Evolutionary conservation across 331 rosid genomes (phyloP).

Genomic region (Malus hybrid): DNA sequence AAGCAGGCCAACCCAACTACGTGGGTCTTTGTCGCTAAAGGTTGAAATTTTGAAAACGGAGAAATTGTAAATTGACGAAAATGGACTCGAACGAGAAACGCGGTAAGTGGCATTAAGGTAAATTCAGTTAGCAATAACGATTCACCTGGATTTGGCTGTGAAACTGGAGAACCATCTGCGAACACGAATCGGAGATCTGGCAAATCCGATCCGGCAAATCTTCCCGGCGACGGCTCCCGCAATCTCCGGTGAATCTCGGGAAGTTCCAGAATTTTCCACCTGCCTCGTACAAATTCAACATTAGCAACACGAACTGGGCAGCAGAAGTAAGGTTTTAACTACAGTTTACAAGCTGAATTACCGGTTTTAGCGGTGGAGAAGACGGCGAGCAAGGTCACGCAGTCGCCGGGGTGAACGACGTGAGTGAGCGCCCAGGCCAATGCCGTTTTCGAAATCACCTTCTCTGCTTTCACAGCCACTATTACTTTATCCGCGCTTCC

Average conservation of each 20-base stretch:
- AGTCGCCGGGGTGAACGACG: slow-evolving; percentile 65
- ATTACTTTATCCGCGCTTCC: slow-evolving; percentile 49
- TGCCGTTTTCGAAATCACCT: slow-evolving; percentile 59
- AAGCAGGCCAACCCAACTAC: background rate
- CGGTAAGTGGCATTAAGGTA: slow-evolving; percentile 22
- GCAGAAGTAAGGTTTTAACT: background rate
- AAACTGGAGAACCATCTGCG: slow-evolving; percentile 90
- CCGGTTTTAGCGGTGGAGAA: slow-evolving; percentile 51
- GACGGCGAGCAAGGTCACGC: slow-evolving; percentile 76
- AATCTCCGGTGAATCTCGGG: slow-evolving; percentile 55
- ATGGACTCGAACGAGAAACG: background rate
- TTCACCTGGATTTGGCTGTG: slow-evolving; percentile 78
- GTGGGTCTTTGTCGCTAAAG: slow-evolving; percentile 5
- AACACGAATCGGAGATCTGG: slow-evolving; percentile 84
- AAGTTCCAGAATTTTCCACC: slow-evolving; percentile 78
- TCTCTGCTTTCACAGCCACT: slow-evolving; percentile 82
- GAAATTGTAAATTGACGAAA: background rate
- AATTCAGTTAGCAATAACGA: background rate
- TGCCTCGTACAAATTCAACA: slow-evolving; percentile 5
- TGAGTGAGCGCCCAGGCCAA: slow-evolving; percentile 92
- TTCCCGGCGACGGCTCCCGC: slow-evolving; percentile 37
- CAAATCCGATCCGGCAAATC: slow-evolving; percentile 67
- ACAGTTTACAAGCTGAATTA: slow-evolving; percentile 2
- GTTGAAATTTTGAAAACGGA: background rate
- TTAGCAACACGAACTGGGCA: background rate